phyloP scores from a whole-genome alignment of 2,329 filamentous ascomycete species.

The Lachnellula willkommii region DNA sequence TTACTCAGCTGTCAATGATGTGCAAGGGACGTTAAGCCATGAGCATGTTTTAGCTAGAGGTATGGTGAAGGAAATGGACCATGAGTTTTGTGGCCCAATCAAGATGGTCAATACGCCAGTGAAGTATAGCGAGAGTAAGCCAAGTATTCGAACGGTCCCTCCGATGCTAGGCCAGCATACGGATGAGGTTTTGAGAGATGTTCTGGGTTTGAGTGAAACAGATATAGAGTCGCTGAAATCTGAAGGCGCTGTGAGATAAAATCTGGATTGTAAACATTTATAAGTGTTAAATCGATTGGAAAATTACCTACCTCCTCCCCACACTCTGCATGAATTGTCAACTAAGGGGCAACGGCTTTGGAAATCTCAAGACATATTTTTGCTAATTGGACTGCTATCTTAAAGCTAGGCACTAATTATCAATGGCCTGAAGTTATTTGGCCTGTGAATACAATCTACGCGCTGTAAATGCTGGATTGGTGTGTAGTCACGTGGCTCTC shows the following conservation, averaged over 20 bases:
- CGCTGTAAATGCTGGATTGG: no score
- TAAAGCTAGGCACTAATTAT: no score
- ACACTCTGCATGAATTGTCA: not conserved
- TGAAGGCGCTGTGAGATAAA: constrained; percentile 57
- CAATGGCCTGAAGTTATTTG: no score
- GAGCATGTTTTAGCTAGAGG: constrained; percentile 76
- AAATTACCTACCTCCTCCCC: no score
- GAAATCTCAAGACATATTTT: not conserved
- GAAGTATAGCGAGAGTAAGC: constrained; percentile 81
- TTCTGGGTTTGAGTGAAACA: constrained; percentile 54
- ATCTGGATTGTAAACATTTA: not conserved
- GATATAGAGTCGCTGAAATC: constrained; percentile 59
- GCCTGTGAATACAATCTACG: no score
- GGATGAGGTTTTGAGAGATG: constrained; percentile 61
- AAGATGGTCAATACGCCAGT: constrained; percentile 91
- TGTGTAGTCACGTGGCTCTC: no score
- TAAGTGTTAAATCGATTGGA: not conserved
- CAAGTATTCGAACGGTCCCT: constrained; percentile 70
- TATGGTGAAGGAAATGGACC: constrained; percentile 87
- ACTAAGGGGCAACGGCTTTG: not conserved
- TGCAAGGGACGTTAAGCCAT: constrained; percentile 77
- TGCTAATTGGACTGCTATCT: no score
- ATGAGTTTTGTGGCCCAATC: constrained; percentile 75
- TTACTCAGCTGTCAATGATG: constrained; percentile 90
- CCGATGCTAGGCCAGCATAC: constrained; percentile 87